Evolutionary conservation across 2,329 filamentous ascomycete species (phyloP), one percentile per base, ranked within the genome.

Genomic region (Fusarium heterosporum): DNA sequence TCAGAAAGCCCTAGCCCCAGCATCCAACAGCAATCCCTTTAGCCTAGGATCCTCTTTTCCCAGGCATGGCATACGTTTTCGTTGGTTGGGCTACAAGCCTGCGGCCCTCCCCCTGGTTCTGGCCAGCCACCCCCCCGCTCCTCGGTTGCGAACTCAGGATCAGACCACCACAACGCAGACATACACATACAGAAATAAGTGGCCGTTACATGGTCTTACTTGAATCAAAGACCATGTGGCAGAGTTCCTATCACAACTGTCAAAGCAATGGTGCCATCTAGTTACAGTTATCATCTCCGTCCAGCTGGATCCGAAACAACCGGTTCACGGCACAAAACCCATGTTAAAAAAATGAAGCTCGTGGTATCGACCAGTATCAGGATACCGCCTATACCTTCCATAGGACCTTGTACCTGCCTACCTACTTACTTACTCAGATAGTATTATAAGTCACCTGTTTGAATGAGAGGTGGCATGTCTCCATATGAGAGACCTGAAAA

Each of bases 71-170:
- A 56, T 68, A 68, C 47, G 36, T 51, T 65, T 56, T 68, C 50
- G 64, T 68, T 68, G 65, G 65, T 49, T 61, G 55, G 43, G 48
- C 9, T 51, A 36, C 59, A 55, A 39, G 47, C 55, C 49, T 53
- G 50, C 54, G 38, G 42, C 57, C 68, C 64, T 45, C 52, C 70
- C 70, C 71, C 57, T 61, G 60, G 58, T 30, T 68, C 43, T 69
- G 59, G 59, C 67, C 69, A 72, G 67, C 69, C 71, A 69, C 70
- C 60, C 70, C 71, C 70, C 71, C 69, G 69, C 71, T 69, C 67
- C 47, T 72, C 69, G 69, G 69, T 69, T 73, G 69, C 61, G 59
- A 69, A 70, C 61, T 57, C 61, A 61, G 70, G 65, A 73, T 73
- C 71, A 73, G 71, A 73, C 71, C 71, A 73, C 71, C 71, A 66